Percentiles rank a stretch among this genome's conserved stretches.
Conservation (phyloP, 192 early-diverging fungal species). For the Backusella sp. region DNA sequence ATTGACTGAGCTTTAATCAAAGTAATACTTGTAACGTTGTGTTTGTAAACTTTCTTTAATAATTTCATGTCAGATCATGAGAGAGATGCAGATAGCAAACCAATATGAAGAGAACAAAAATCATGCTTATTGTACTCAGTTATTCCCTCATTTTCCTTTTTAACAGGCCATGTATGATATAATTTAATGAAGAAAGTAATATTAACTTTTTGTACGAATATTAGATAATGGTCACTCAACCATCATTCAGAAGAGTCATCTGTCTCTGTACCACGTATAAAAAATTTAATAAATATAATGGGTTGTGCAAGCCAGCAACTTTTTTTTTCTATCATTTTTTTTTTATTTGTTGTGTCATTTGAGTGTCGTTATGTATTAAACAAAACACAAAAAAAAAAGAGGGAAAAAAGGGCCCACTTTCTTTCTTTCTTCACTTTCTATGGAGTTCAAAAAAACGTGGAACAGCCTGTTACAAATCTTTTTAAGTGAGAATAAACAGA, state of each 20-base stretch:
- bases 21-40: background rate
- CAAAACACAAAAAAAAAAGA: background rate
- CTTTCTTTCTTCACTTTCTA: background rate
- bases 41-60: background rate
- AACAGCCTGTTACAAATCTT: background rate
- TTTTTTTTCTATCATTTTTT: background rate
- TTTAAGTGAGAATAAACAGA: background rate
- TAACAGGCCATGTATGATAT: background rate
- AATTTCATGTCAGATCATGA: conserved; percentile 6
- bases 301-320: background rate
- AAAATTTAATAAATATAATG: background rate
- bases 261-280: background rate
- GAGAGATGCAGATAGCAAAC: background rate
- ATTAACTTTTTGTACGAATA: background rate
- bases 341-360: background rate
- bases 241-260: background rate
- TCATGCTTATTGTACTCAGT: background rate
- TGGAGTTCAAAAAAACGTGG: background rate
- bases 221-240: conserved; percentile 1
- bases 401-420: background rate
- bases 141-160: background rate
- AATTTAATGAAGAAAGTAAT: background rate
- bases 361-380: background rate
- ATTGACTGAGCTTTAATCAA: background rate
- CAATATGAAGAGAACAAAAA: background rate